A percentile compares a stretch with the other conserved stretches of the same genome.
Conservation (phyloP, 805 yeast genomes). For the Candida namnaoensis region DNA sequence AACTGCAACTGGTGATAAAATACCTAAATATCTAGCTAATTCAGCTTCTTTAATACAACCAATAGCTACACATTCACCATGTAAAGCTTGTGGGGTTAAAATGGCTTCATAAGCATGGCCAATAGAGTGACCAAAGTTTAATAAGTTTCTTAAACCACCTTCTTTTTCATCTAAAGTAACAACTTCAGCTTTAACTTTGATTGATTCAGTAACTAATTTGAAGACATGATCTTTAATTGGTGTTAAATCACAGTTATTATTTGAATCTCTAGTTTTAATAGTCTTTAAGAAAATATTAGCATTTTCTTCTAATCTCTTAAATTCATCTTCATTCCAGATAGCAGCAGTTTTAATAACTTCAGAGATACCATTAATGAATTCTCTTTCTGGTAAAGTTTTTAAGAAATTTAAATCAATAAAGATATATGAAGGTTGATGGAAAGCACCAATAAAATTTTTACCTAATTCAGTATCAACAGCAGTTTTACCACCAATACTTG, state of each 20-base stretch:
- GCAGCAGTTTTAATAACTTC: slow-evolving; percentile 98
- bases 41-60: slow-evolving; percentile 96
- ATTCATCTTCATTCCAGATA: slow-evolving; percentile 90
- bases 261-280: slow-evolving; percentile 41
- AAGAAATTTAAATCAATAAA: slow-evolving; percentile 84
- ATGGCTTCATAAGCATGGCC: slow-evolving; percentile 99
- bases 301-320: slow-evolving; percentile 72
- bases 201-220: slow-evolving; percentile 77
- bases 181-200: slow-evolving; percentile 86
- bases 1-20: slow-evolving; percentile 86
- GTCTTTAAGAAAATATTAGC: slow-evolving; percentile 61
- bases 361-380: slow-evolving; percentile 96
- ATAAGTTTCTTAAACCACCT: slow-evolving; percentile 83
- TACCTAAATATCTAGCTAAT: slow-evolving; percentile 83
- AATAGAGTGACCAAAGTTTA: slow-evolving; percentile 94
- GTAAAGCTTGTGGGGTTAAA: slow-evolving; percentile 89
- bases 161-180: slow-evolving; percentile 93
- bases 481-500: slow-evolving; percentile 96
- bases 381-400: slow-evolving; percentile 84
- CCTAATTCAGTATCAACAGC: slow-evolving; percentile 97
- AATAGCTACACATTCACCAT: slow-evolving; percentile 98
- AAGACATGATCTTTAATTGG: slow-evolving; percentile 67
- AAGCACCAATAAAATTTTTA: slow-evolving; percentile 92
- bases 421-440: slow-evolving; percentile 91
- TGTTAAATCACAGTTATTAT: slow-evolving; percentile 51